A percentile compares a stretch with the other conserved stretches of the same genome.
Conservation (phyloP, 495 filamentous ascomycete genomes). For the Neurospora sp. region DNA sequence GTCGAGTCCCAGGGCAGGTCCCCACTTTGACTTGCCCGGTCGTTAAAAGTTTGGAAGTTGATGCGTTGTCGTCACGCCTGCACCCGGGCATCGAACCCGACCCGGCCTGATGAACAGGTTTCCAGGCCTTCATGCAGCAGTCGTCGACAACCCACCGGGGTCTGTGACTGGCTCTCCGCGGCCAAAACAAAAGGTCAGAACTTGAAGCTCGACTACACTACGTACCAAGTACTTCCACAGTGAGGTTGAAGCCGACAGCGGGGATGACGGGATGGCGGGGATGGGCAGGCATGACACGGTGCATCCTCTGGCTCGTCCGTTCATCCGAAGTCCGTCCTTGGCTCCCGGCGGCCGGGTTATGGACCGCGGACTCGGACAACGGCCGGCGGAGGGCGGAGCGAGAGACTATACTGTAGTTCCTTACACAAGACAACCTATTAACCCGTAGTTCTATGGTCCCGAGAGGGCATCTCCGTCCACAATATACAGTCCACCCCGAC, state of each 20-base stretch:
- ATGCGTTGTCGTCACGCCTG: background rate
- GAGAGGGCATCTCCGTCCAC: background rate
- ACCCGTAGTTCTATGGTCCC: background rate
- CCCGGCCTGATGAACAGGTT: background rate
- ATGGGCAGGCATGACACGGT: background rate
- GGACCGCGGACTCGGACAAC: background rate
- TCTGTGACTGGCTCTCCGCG: background rate
- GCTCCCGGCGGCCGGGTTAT: background rate
- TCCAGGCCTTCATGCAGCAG: background rate
- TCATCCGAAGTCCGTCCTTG: background rate
- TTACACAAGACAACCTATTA: too few relatives aligned
- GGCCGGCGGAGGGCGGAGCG: background rate
- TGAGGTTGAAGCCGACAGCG: background rate
- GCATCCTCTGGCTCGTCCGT: background rate
- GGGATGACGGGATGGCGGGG: background rate
- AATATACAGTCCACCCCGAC: background rate
- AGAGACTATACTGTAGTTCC: too few relatives aligned
- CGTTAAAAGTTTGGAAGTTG: background rate
- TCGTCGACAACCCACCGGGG: background rate
- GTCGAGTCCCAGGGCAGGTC: background rate
- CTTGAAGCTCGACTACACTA: background rate
- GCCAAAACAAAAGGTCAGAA: background rate
- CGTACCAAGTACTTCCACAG: background rate
- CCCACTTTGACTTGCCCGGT: background rate
- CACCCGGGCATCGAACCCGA: background rate